Evolutionary conservation across 768 basidiomycete genomes (phyloP).

Genomic region (Leccinum rimulosum): DNA sequence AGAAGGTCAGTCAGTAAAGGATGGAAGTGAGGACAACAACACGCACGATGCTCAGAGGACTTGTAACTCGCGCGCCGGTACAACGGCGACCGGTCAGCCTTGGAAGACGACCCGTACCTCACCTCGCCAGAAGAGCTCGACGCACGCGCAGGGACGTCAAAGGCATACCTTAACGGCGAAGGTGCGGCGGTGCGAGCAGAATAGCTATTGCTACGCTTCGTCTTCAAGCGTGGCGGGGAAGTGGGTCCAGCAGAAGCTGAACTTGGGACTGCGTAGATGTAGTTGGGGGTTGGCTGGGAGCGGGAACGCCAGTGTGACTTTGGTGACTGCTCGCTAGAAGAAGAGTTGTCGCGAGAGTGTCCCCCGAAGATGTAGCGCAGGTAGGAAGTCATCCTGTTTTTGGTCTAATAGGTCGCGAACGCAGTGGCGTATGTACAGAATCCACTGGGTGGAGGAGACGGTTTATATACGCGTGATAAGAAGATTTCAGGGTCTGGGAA

Average conservation of each 20-base stretch:
- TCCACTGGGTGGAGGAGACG: constrained; percentile 12
- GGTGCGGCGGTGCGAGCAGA: constrained; percentile 36
- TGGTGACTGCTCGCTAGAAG: constrained; percentile 27
- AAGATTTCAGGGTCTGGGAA: constrained; percentile 24
- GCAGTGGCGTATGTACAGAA: constrained; percentile 15
- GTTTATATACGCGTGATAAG: constrained; percentile 28
- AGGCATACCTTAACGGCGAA: constrained; percentile 43
- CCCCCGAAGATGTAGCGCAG: constrained; percentile 48
- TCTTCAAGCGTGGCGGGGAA: constrained; percentile 36
- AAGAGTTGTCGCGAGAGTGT: constrained; percentile 26
- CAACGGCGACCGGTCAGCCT: constrained; percentile 35
- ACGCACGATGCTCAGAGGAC: constrained; percentile 45
- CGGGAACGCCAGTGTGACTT: constrained; percentile 45
- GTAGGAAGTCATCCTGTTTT: constrained; percentile 45
- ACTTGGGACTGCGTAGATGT: constrained; percentile 40
- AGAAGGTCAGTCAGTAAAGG: constrained; percentile 2
- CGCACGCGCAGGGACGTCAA: constrained; percentile 28
- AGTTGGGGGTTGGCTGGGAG: constrained; percentile 38
- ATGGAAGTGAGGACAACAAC: constrained; percentile 3
- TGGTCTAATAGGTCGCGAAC: constrained; percentile 19
- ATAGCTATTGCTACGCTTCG: constrained; percentile 41
- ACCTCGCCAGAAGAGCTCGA: constrained; percentile 30
- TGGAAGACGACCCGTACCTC: constrained; percentile 31
- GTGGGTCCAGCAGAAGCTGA: constrained; percentile 30
- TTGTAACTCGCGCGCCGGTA: constrained; percentile 44